Evolutionary conservation across 2,329 filamentous ascomycete species (phyloP).

Genomic region (Pseudogymnoascus sp.): DNA sequence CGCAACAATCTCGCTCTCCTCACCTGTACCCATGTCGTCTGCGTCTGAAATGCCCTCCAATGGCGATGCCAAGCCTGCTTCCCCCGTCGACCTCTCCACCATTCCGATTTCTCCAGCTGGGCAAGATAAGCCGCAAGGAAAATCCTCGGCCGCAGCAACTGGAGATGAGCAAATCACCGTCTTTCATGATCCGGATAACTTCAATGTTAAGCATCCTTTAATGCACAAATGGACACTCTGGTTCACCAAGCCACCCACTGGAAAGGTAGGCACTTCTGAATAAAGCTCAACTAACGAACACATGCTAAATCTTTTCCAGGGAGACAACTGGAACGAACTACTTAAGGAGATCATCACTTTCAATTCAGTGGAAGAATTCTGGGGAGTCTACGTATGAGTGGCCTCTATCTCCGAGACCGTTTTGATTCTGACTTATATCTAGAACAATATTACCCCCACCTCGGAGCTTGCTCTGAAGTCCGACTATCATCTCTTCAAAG

Average conservation of each 20-base stretch:
- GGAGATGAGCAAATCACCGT: constrained; percentile 71
- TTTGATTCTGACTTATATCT: constrained; percentile 13
- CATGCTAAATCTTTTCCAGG: constrained; percentile 42
- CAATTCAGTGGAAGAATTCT: constrained; percentile 98
- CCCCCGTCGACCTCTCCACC: constrained; percentile 59
- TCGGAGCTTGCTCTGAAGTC: constrained; percentile 95
- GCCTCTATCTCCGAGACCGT: background rate
- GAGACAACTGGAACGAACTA: constrained; percentile 97
- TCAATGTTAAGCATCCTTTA: constrained; percentile 98
- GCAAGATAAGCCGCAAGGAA: constrained; percentile 42
- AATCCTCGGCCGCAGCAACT: constrained; percentile 35
- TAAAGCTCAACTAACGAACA: constrained; percentile 1
- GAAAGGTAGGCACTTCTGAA: constrained; percentile 57
- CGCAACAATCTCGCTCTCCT: background rate
- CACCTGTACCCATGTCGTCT: constrained; percentile 19
- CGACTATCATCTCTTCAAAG: constrained; percentile 99
- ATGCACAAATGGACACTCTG: constrained; percentile 98
- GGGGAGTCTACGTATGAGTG: constrained; percentile 88
- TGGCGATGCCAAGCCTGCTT: constrained; percentile 15
- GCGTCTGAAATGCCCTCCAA: constrained; percentile 18
- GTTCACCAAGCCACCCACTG: constrained; percentile 97
- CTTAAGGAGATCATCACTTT: constrained; percentile 98
- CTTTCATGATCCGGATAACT: constrained; percentile 97
- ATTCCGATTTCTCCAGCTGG: constrained; percentile 60
- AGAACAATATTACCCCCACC: constrained; percentile 98